phyloP scores from a whole-genome alignment of 192 early-diverging fungal species.

The Linnemannia hyalina region DNA sequence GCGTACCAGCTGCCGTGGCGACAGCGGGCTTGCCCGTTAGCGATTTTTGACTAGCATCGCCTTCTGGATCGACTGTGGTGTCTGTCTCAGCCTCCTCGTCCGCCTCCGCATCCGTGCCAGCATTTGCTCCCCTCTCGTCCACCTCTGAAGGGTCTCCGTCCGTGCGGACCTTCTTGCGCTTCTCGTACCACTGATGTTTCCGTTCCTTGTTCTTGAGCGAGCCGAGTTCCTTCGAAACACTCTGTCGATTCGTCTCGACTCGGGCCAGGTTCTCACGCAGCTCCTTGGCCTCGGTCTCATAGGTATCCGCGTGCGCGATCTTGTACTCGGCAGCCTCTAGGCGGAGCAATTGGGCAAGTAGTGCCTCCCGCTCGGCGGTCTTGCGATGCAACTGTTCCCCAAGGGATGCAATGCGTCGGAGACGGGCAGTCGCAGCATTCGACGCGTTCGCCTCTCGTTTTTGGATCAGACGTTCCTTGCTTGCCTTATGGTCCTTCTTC shows the following conservation, averaged over 20 bases:
- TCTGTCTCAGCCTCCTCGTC: slow-evolving; percentile 46
- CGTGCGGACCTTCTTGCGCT: slow-evolving; percentile 54
- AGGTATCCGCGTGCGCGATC: slow-evolving; percentile 13
- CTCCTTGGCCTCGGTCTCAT: slow-evolving; percentile 37
- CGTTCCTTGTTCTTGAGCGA: slow-evolving; percentile 66
- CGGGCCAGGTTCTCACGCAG: slow-evolving; percentile 28
- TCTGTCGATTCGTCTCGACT: slow-evolving; percentile 39
- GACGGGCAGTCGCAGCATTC: slow-evolving; percentile 47
- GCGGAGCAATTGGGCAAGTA: slow-evolving; percentile 33
- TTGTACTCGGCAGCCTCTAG: slow-evolving; percentile 46
- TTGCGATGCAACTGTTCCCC: slow-evolving; percentile 51
- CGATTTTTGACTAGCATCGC: slow-evolving; percentile 33
- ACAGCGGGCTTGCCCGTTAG: neutral
- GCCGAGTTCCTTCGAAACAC: slow-evolving; percentile 48
- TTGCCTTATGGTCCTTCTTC: slow-evolving; percentile 40
- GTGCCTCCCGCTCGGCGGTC: slow-evolving; percentile 39
- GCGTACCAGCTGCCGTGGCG: neutral
- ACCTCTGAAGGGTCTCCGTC: slow-evolving; percentile 26
- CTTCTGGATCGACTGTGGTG: slow-evolving; percentile 49
- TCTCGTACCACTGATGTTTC: slow-evolving; percentile 73
- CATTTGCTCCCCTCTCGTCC: slow-evolving; percentile 26
- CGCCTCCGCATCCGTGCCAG: slow-evolving; percentile 36
- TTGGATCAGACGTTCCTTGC: slow-evolving; percentile 39
- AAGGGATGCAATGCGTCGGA: slow-evolving; percentile 50
- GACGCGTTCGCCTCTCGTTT: slow-evolving; percentile 61